Conservation (phyloP, 768 basidiomycete genomes). For the Lentinula detonsa region DNA sequence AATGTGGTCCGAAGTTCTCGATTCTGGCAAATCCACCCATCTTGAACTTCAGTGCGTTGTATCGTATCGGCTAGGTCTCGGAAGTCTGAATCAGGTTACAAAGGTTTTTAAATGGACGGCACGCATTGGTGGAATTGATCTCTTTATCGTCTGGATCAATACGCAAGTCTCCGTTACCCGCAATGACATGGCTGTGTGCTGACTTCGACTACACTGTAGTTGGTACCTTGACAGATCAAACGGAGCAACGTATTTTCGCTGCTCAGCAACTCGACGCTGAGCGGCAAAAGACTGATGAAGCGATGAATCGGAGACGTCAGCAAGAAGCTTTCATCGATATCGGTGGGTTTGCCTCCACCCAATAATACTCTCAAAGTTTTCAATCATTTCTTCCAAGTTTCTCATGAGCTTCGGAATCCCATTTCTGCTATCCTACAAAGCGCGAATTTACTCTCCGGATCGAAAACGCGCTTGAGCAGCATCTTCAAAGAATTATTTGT, state of each 20-base stretch:
- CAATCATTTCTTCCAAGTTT: not conserved
- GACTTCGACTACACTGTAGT: not conserved
- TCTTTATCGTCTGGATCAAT: not conserved
- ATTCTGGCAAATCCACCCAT: not conserved
- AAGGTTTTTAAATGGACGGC: not conserved
- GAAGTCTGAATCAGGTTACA: not conserved
- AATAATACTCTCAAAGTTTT: not conserved
- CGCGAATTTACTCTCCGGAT: conserved; percentile 1
- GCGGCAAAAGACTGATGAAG: conserved; percentile 1
- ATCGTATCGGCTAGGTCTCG: not conserved
- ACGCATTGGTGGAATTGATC: not conserved
- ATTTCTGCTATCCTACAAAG: conserved; percentile 7
- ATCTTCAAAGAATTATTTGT: not conserved
- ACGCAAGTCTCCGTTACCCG: not conserved
- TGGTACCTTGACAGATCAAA: conserved; percentile 3
- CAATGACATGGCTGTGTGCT: not conserved
- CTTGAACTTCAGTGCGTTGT: not conserved
- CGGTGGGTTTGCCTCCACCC: not conserved
- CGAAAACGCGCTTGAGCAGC: not conserved
- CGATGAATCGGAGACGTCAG: not conserved
- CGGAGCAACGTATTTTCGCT: not conserved
- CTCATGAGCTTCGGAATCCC: conserved; percentile 7
- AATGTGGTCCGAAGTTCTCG: not conserved
- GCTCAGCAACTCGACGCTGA: not conserved
- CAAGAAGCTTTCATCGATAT: conserved; percentile 8